Base-by-base conservation (phyloP, 495 filamentous ascomycete species). In the Tuber microsphaerosporum region DNA sequence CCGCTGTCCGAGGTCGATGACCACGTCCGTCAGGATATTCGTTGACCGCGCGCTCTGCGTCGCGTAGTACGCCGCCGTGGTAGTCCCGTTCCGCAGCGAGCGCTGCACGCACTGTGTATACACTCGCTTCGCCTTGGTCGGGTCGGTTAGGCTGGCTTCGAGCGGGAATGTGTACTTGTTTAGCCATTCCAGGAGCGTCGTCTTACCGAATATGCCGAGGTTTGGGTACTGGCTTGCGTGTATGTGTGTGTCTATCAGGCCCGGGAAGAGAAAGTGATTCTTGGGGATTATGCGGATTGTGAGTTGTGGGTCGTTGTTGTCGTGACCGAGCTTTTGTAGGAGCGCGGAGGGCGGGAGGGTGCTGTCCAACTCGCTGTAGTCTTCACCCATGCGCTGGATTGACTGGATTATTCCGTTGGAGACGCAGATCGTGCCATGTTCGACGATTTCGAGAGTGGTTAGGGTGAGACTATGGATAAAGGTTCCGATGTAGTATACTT, bases 191-290 rank as follows among this genome's bases (percentile, higher is more conserved):
- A 99, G 88, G 68, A 99, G 89, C 26, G 93, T 97, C 4, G 91
- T 89, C 71, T 91, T 92, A 82, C 94, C 94, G 82, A 97, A 97
- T 79, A 98, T 89, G 71, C 94, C 94, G 10, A 89, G 86, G 80
- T 98, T 98, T 74, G 94, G 94, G 82, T 96, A 95, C 86, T 98
- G 94, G 0, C 93, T 88, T 69, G 94, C 94, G 84, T 98, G 94
- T 77, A 97, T 91, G 84, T 98, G 94, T 20, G 94, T 97, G 84
- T 98, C 94, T 93, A 98, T 91, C 83, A 98, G 97, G 20, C 94
- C 94, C 0, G 94, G 94, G 80, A 97, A 97, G 85, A 94, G 97
- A 84, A 97, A 97, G 74, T 91, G 86, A 14, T 65, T 65, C 16
- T 34, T 34, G 6, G 56, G 56, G 26, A 34, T 65, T 31, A 34